Evolutionary conservation across 345 rosid species (phyloP).

Genomic region (Firmiana major): DNA sequence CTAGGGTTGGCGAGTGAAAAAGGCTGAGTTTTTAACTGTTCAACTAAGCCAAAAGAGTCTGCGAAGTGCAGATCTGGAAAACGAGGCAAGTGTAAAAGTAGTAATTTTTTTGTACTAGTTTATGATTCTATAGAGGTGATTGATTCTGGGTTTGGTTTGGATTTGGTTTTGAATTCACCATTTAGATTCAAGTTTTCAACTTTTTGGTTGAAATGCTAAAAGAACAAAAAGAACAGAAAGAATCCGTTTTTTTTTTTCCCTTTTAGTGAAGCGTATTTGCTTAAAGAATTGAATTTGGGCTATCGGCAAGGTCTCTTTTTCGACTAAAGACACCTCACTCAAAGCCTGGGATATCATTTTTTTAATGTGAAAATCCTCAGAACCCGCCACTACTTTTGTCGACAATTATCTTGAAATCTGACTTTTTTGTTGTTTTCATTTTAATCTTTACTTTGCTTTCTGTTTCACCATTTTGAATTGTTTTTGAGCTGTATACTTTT

Average conservation of each 20-base stretch:
- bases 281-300: slow-evolving; percentile 10
- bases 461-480: slow-evolving; percentile 22
- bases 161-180: not conserved
- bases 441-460: slow-evolving; percentile 34
- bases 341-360: slow-evolving; percentile 37
- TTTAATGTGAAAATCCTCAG: slow-evolving; percentile 35
- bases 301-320: slow-evolving; percentile 20
- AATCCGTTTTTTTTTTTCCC: slow-evolving; percentile 21
- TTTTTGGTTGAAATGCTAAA: slow-evolving; percentile 15
- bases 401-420: slow-evolving; percentile 58
- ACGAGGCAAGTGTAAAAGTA: not conserved
- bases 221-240: slow-evolving; percentile 34
- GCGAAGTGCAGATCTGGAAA: slow-evolving; percentile 25
- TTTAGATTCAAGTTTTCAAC: slow-evolving; percentile 26
- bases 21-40: not conserved
- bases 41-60: not conserved
- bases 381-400: slow-evolving; percentile 36
- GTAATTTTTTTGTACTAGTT: not conserved
- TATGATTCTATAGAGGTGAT: not conserved
- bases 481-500: slow-evolving; percentile 15
- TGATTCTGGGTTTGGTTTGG: not conserved
- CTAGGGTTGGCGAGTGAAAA: not conserved
- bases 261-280: not conserved
- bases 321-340: slow-evolving; percentile 28
- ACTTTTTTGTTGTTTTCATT: not conserved